These are phyloP conservation scores for Colletotrichum siamense DNA, from an alignment of 2,329 filamentous ascomycete genomes.

Conservation along the genomic window DNA sequence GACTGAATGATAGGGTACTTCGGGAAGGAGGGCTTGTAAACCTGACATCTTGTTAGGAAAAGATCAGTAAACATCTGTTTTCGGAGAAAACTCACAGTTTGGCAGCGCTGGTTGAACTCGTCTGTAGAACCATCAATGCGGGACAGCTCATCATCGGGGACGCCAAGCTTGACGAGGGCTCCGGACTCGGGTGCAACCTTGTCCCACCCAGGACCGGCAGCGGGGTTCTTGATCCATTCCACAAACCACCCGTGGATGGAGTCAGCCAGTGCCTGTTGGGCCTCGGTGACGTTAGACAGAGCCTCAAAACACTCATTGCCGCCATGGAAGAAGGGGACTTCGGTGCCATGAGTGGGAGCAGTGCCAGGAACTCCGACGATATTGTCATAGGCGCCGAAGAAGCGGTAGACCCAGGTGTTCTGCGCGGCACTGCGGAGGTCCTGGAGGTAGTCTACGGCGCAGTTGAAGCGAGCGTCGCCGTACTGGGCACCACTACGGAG, in stretches of 20 bases:
- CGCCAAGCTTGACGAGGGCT: conserved; percentile 35
- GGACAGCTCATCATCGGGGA: conserved; percentile 36
- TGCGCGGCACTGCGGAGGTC: conserved; percentile 42
- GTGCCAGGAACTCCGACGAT: conserved; percentile 38
- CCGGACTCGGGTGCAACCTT: conserved; percentile 34
- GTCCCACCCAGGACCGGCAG: conserved; percentile 45
- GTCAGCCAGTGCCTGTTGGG: conserved; percentile 45
- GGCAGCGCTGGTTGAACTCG: conserved; percentile 38
- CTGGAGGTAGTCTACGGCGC: conserved; percentile 42
- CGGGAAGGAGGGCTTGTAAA: conserved; percentile 7
- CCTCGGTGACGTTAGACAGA: conserved; percentile 36
- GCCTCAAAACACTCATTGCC: conserved; percentile 46
- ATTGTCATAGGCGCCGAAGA: conserved; percentile 46
- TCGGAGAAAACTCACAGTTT: conserved; percentile 23
- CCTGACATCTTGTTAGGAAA: not conserved
- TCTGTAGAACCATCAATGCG: conserved; percentile 28
- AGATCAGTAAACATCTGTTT: not conserved
- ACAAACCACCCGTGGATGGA: conserved; percentile 48
- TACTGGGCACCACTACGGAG: conserved; percentile 47
- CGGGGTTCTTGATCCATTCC: conserved; percentile 47
- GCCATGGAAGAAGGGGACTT: conserved; percentile 51
- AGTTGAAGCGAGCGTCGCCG: conserved; percentile 52
- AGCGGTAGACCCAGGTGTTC: conserved; percentile 48
- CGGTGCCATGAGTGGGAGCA: conserved; percentile 42
- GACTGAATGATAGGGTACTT: conserved; percentile 15